Conservation (phyloP, 345 rosid genomes). For the Eucalyptus tenuipes region DNA sequence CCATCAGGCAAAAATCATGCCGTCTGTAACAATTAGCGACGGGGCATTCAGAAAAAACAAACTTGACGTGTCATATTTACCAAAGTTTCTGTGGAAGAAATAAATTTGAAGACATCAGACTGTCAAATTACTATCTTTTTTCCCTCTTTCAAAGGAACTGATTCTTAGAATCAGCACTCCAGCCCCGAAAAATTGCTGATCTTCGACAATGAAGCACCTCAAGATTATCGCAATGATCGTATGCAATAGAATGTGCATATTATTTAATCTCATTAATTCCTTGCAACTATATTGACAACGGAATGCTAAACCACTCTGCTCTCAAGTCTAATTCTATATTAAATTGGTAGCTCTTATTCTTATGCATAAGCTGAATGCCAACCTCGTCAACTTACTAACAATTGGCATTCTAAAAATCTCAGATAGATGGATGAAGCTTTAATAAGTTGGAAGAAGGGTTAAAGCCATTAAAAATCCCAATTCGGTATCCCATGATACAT, state of each 20-base stretch:
- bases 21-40: neutral
- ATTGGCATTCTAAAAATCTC: neutral
- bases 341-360: neutral
- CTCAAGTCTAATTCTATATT: neutral
- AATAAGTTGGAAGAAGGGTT: neutral
- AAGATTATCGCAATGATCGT: neutral
- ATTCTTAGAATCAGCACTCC: neutral
- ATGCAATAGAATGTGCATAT: neutral
- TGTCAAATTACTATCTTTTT: neutral
- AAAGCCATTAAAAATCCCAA: neutral
- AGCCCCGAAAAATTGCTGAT: neutral
- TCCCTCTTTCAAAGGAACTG: neutral
- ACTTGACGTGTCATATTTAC: neutral
- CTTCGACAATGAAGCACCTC: neutral
- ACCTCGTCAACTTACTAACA: neutral
- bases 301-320: neutral
- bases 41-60: neutral
- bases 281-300: neutral
- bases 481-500: neutral
- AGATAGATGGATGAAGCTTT: neutral
- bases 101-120: neutral
- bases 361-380: neutral
- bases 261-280: neutral
- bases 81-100: neutral
- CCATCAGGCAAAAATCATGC: neutral